These are phyloP conservation scores for Eleusine coracana DNA, from an alignment of 176 grass and related monocot species.

Conservation along the genomic window DNA sequence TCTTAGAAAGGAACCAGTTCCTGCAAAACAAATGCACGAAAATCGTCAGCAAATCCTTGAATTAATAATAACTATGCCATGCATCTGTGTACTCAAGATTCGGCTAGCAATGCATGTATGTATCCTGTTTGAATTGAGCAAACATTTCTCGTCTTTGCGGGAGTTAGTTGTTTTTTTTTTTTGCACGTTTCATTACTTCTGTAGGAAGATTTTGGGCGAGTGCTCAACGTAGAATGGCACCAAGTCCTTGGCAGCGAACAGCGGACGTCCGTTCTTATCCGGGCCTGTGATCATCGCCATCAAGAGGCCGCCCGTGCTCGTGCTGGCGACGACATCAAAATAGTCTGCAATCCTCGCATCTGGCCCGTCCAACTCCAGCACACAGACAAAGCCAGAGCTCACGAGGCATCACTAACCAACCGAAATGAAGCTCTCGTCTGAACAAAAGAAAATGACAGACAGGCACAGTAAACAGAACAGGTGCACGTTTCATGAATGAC, in stretches of 20 bases:
- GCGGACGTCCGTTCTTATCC: constrained; percentile 38
- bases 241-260: constrained; percentile 62
- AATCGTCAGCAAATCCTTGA: neutral
- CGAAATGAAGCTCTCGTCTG: neutral
- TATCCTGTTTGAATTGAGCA: neutral
- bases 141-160: neutral
- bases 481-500: neutral
- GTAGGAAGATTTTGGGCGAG: constrained; percentile 65
- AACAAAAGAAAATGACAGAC: neutral
- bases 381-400: neutral
- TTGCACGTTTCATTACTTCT: constrained; percentile 42
- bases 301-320: constrained; percentile 70
- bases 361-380: constrained; percentile 60
- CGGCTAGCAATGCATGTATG: neutral
- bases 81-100: neutral
- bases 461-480: neutral
- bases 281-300: constrained; percentile 68
- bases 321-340: constrained; percentile 73
- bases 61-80: neutral
- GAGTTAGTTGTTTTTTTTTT: neutral
- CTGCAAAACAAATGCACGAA: constrained; percentile 27
- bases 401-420: neutral
- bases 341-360: constrained; percentile 67
- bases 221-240: constrained; percentile 57
- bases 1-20: constrained; percentile 27